Base-by-base conservation (phyloP, 2,329 filamentous ascomycete species). In the Sporothrix pseudoabietina region DNA sequence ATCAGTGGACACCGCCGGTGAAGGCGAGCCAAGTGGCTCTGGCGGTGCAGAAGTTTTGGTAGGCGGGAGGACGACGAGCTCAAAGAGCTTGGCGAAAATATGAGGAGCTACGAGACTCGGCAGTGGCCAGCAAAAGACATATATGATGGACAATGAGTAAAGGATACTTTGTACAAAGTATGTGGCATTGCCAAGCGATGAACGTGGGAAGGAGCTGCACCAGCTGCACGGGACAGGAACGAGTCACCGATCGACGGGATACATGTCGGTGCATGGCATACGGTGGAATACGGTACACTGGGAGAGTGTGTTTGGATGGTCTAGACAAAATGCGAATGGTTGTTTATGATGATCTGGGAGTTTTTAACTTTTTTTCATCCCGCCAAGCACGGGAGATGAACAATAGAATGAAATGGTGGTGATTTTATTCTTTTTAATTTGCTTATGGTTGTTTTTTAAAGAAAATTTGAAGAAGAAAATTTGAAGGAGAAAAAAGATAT, bases 11-110 rank as follows among this genome's bases (percentile, higher is more conserved):
- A 22, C 72, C 73, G 61, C 72, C 73, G 49, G 69, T 55, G 22
- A 47, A 54, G 47, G 65, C 61, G 52, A 55, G 41, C 10, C 22
- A 30, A 4, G 32, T 66, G 68, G 63, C 61, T 7, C 35, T 68
- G 10, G 59, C 66, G 0, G 44, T 54, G 32, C 39, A 52, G n/a
- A 66, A 71, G n/a, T 76, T 76, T 30, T 76, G 75, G 75, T 76
- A 72, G 32, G 32, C 5, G 49, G 35, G 6, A 6, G 32, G 57
- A 30, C 35, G 12, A 54, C 30, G 26, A 35, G 30, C 8, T 35
- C 22, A 10, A 5, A 14, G 30, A 26, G 26, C 26, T 26, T 26
- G 26, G 26, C 26, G 26, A 26, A 26, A 26, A 26, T 1, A 26
- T 2, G 26, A 26, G 1, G 2, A 26, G 26, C 26, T 26, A 26